Percentiles rank a stretch among this genome's conserved stretches.
Conservation (phyloP, 2,329 filamentous ascomycete species). For the Hypoxylon sp. region DNA sequence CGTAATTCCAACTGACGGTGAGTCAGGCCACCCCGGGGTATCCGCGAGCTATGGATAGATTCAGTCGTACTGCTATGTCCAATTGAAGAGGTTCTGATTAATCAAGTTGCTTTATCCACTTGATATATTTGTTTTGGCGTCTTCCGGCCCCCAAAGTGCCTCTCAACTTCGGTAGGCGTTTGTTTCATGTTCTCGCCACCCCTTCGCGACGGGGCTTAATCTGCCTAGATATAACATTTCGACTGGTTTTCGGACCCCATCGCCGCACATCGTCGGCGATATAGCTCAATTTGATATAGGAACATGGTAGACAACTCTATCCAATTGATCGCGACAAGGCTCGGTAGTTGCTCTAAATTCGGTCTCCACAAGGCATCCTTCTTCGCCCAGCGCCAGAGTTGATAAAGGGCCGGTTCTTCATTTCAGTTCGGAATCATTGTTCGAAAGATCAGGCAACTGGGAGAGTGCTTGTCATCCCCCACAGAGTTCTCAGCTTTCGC, state of each 20-base stretch:
- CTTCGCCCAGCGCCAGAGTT: constrained; percentile 22
- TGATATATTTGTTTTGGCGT: constrained; percentile 2
- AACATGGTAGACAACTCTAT: constrained; percentile 9
- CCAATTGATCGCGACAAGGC: constrained; percentile 11
- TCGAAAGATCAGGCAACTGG: constrained; percentile 28
- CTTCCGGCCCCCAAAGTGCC: constrained; percentile 27
- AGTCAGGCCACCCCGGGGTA: constrained; percentile 33
- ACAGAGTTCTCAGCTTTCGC: constrained; percentile 18
- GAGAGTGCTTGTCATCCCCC: constrained; percentile 29
- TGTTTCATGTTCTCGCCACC: constrained; percentile 39
- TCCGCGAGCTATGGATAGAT: constrained; percentile 30
- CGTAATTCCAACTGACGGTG: constrained; percentile 24
- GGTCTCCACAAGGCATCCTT: constrained; percentile 28
- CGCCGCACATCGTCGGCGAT: constrained; percentile 14
- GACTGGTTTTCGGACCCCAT: constrained; percentile 28
- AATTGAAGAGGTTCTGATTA: constrained; percentile 26
- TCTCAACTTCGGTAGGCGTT: constrained; percentile 9
- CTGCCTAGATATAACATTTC: constrained; percentile 13
- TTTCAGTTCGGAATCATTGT: constrained; percentile 29
- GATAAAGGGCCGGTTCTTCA: constrained; percentile 11
- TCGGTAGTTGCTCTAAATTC: constrained; percentile 30
- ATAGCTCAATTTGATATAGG: constrained; percentile 8
- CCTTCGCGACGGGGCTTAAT: constrained; percentile 18
- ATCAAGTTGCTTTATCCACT: constrained; percentile 13
- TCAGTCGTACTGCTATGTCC: constrained; percentile 11